These are phyloP conservation scores for Astragalus membranaceus DNA, from an alignment of 306 rosid genomes.

Conservation along the genomic window DNA sequence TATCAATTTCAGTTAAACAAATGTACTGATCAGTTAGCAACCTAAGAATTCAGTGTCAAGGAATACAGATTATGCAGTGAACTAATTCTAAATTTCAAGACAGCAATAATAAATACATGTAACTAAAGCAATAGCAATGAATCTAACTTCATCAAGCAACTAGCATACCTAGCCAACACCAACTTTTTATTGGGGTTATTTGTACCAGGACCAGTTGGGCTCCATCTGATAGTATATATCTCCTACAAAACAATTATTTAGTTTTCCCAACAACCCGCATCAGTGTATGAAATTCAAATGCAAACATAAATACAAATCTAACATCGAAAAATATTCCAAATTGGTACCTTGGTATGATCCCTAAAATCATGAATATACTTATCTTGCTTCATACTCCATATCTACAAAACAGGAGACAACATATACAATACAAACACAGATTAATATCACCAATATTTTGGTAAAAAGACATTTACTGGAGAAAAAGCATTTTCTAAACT, in stretches of 20 bases:
- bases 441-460: neutral
- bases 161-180: constrained; percentile 79
- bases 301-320: neutral
- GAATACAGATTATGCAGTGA: neutral
- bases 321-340: neutral
- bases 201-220: constrained; percentile 87
- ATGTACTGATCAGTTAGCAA: neutral
- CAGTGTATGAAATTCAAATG: neutral
- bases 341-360: constrained; percentile 82
- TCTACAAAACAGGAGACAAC: constrained; percentile 40
- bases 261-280: neutral
- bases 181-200: constrained; percentile 70
- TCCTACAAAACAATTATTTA: constrained; percentile 47
- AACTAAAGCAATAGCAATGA: neutral
- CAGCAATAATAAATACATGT: neutral
- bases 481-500: neutral
- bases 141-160: neutral
- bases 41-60: neutral
- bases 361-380: constrained; percentile 72
- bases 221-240: constrained; percentile 92
- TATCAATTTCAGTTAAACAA: neutral
- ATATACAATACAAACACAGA: neutral
- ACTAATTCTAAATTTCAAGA: neutral
- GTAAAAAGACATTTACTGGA: neutral
- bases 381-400: constrained; percentile 95